A percentile compares a stretch with the other conserved stretches of the same genome.
These are phyloP conservation scores for Tremella mesenterica DNA, from an alignment of 768 basidiomycete species.

Conservation along the genomic window DNA sequence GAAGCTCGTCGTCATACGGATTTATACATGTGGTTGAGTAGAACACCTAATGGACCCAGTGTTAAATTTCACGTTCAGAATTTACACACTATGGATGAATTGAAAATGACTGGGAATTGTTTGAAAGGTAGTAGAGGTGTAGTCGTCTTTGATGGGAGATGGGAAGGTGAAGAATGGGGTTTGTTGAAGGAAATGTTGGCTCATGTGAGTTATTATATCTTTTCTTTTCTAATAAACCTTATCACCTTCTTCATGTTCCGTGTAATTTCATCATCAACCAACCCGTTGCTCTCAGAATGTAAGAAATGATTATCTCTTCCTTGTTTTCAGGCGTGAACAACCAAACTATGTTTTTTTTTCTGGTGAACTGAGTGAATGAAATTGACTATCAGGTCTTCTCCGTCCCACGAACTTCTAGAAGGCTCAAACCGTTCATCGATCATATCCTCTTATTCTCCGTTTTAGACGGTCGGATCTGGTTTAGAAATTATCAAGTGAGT, in stretches of 20 bases:
- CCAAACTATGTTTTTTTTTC: too few relatives aligned
- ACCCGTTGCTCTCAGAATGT: too few relatives aligned
- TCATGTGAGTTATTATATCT: constrained; percentile 43
- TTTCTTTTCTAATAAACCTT: too few relatives aligned
- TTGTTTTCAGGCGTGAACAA: too few relatives aligned
- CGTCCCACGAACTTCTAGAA: constrained; percentile 80
- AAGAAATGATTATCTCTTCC: too few relatives aligned
- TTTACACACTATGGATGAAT: constrained; percentile 97
- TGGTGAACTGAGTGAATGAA: too few relatives aligned
- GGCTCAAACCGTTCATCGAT: constrained; percentile 94
- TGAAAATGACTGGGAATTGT: constrained; percentile 99
- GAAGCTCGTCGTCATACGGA: constrained; percentile 94
- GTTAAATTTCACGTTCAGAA: constrained; percentile 98
- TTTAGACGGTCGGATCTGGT: constrained; percentile 95
- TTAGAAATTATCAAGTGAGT: constrained; percentile 91
- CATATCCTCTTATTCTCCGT: constrained; percentile 95
- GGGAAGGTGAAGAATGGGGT: constrained; percentile 75
- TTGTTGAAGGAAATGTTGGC: constrained; percentile 71
- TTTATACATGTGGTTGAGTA: constrained; percentile 90
- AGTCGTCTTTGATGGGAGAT: constrained; percentile 81
- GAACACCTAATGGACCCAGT: constrained; percentile 95
- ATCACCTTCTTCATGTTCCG: too few relatives aligned
- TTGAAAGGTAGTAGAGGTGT: constrained; percentile 88
- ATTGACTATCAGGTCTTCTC: constrained; percentile 69
- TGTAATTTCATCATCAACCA: too few relatives aligned